Evolutionary conservation across 208 protist species (phyloP).

Genomic region (Acanthamoeba castellanii): DNA sequence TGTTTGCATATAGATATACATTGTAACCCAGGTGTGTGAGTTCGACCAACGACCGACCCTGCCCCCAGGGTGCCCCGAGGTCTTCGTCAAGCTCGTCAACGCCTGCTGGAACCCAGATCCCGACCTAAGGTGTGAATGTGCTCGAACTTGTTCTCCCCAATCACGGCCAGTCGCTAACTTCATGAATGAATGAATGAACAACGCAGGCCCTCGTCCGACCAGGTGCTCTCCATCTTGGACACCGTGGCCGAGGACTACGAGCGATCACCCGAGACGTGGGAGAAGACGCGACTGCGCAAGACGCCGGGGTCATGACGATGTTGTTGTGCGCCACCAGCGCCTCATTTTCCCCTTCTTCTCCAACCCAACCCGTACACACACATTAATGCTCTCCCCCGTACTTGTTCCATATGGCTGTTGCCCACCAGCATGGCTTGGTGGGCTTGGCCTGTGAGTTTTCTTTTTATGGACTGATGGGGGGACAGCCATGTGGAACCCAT

Average conservation of each 20-base stretch:
- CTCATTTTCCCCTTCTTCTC: too few relatives aligned
- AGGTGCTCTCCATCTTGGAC: slow-evolving; percentile 2
- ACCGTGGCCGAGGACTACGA: slow-evolving; percentile 19
- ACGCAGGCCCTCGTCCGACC: background rate
- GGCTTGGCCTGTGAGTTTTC: too few relatives aligned
- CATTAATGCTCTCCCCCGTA: too few relatives aligned
- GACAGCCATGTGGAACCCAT: too few relatives aligned
- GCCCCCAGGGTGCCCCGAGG: background rate
- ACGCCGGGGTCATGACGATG: background rate
- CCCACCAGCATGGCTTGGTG: too few relatives aligned
- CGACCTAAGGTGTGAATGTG: background rate
- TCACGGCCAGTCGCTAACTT: background rate
- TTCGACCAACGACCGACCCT: slow-evolving; percentile 18
- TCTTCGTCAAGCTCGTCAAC: background rate
- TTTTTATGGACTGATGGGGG: background rate
- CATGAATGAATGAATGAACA: background rate
- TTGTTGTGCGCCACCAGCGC: too few relatives aligned
- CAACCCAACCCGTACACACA: too few relatives aligned
- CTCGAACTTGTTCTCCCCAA: background rate
- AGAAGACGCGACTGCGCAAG: background rate
- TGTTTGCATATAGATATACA: background rate
- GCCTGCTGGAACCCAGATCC: slow-evolving; percentile 13
- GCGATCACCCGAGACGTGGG: background rate
- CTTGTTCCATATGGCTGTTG: too few relatives aligned
- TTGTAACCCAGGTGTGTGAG: slow-evolving; percentile 29